Evolutionary conservation across 306 rosid species (phyloP), one percentile per base, ranked within the genome.

Genomic region (Urtica urens): DNA sequence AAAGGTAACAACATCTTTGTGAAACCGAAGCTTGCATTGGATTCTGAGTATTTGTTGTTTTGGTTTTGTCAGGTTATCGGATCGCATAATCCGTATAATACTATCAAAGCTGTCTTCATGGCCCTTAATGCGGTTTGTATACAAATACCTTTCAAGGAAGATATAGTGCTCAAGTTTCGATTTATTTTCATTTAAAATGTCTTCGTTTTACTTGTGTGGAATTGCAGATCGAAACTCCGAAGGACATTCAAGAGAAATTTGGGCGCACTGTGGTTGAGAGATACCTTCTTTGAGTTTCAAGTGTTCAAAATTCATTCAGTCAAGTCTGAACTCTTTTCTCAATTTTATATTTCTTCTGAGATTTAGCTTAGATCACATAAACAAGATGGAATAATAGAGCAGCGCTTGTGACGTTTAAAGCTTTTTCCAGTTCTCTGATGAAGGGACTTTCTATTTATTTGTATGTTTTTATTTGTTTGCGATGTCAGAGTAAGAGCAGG

Each of bases 261-360:
- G 97, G 97, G 4, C 78, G 95, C 49, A 83, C 97, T 25, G 95
- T 88, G 53, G 95, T 84, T 18, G 79, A 88, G 86, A 88, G 72
- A 75, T 81, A 84, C 72, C 62, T 88, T 48, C 58, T 81, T 62
- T 88, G 69, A 76, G 18, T 10, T 17, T 14, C 18, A 3, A 28
- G 17, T 9, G n/a, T n/a, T n/a, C n/a, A n/a, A n/a, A n/a, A n/a
- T n/a, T n/a, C n/a, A n/a, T n/a, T n/a, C n/a, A n/a, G n/a, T n/a
- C n/a, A n/a, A n/a, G n/a, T n/a, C n/a, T n/a, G n/a, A n/a, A n/a
- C n/a, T n/a, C n/a, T n/a, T n/a, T n/a, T n/a, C n/a, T n/a, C n/a
- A n/a, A n/a, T n/a, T n/a, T n/a, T n/a, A n/a, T n/a, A n/a, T n/a
- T n/a, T n/a, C n/a, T n/a, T n/a, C n/a, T n/a, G n/a, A n/a, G n/a